Evolutionary conservation across 345 rosid genomes (phyloP), one percentile per base, ranked within the genome.

Genomic region (Murraya paniculata): DNA sequence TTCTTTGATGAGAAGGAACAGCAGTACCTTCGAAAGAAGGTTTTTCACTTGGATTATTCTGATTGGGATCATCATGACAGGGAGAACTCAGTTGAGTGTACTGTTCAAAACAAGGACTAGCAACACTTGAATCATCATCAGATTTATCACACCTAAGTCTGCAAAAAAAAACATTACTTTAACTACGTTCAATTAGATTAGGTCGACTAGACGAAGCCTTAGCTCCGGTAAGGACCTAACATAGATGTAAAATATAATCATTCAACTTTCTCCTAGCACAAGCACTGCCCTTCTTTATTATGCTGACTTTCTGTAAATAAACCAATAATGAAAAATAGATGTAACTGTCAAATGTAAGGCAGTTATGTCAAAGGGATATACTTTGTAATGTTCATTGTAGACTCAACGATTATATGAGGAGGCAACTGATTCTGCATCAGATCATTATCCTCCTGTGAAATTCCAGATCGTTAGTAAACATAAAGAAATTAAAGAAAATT

Each of bases 71-170:
- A 45, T 84, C 90, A 45, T 72, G 81, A 69, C 71, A 22, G 13
- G 85, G 89, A 48, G 92, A 89, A 78, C 79, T 83, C 67, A 72
- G 66, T 30, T 77, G 73, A 35, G 64, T 80, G 38, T 72, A 68
- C 38, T 77, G 85, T 45, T 89, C 91, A 78, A 71, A 61, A 68
- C 80, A 74, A 73, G 92, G 90, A 81, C 93, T 91, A 61, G 87
- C 79, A 78, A 76, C 72, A 76, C 89, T 83, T 65, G 85, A 87
- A 72, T 96, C 97, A 81, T 94, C 97, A 83, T 91, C 97, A 28
- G 90, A 92, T 83, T 83, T 94, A 61, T 88, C 92, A 69, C 66
- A 30, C 78, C 78, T 68, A 55, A 78, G 4, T 72, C 92, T 89
- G 87, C 35, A 71, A 74, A 81, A 78, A 31, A 81, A 81, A 75